These are phyloP conservation scores for Syncephalis fuscata DNA, from an alignment of 371 early-diverging fungal species.

Conservation along the genomic window DNA sequence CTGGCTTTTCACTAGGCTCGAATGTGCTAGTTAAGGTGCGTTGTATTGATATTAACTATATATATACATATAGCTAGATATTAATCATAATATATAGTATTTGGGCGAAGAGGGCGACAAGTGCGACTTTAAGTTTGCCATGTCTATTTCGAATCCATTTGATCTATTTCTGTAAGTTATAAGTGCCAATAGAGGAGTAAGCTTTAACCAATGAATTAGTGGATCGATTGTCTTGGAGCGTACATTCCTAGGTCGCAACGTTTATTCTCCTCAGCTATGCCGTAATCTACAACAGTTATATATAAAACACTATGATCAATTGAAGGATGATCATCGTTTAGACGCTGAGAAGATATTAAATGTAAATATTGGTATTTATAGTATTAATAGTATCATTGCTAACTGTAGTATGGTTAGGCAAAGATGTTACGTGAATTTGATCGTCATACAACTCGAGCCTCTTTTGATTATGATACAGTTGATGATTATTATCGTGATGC, in stretches of 20 bases:
- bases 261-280: conserved; percentile 58
- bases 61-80: neutral
- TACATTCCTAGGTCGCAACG: conserved; percentile 28
- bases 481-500: conserved; percentile 73
- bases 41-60: neutral
- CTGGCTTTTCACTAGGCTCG: conserved; percentile 82
- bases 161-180: conserved; percentile 35
- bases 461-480: conserved; percentile 58
- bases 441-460: conserved; percentile 43
- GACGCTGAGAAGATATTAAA: conserved; percentile 30
- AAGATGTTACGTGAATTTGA: conserved; percentile 44
- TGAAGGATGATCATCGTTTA: conserved; percentile 27
- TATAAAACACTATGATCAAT: conserved; percentile 33
- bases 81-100: conserved; percentile 19
- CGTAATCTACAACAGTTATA: conserved; percentile 43
- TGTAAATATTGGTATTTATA: neutral
- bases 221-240: conserved; percentile 13
- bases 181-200: neutral
- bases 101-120: conserved; percentile 70
- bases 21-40: conserved; percentile 74
- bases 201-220: neutral
- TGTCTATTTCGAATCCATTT: conserved; percentile 78
- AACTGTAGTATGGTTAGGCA: too few species aligned
- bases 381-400: too few species aligned
- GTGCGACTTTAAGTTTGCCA: conserved; percentile 53